Percentiles rank a stretch among this genome's conserved stretches.
Evolutionary conservation across 83 land plant genomes (phyloP).

Genomic region (Diphasiastrum complanatum): DNA sequence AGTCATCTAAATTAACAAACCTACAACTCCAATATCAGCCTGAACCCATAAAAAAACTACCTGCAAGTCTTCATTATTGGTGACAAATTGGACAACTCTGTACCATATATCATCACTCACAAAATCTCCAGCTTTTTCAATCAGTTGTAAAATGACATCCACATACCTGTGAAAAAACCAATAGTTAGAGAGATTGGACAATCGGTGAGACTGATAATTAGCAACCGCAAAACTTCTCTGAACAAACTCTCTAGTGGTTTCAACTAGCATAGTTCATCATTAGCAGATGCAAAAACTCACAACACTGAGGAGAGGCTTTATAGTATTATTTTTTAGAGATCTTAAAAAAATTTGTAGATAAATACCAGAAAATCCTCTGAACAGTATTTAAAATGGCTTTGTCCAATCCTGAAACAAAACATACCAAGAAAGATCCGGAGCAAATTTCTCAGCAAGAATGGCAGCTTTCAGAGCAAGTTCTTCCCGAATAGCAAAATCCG

Average conservation of each 20-base stretch:
- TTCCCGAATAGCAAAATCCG: slow-evolving; percentile 98
- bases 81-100: slow-evolving; percentile 96
- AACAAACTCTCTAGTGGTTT: no score
- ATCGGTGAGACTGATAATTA: not conserved
- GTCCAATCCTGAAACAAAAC: slow-evolving; percentile 2
- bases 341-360: not conserved
- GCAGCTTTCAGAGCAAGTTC: slow-evolving; percentile 97
- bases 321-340: no score
- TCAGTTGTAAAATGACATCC: slow-evolving; percentile 95
- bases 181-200: not conserved
- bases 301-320: no score
- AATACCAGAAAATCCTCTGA: not conserved
- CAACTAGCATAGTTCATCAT: not conserved
- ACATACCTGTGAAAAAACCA: slow-evolving; percentile 69
- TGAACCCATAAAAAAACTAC: slow-evolving; percentile 20
- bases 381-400: not conserved
- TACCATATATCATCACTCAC: slow-evolving; percentile 99
- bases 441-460: slow-evolving; percentile 96
- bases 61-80: slow-evolving; percentile 99
- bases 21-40: slow-evolving; percentile 3
- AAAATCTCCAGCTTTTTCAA: slow-evolving; percentile 99
- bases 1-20: slow-evolving; percentile 2
- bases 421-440: slow-evolving; percentile 95
- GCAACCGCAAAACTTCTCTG: not conserved
- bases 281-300: not conserved